Base-by-base conservation (phyloP, 1,284 basidiomycete species). In the Ganoderma boninense region DNA sequence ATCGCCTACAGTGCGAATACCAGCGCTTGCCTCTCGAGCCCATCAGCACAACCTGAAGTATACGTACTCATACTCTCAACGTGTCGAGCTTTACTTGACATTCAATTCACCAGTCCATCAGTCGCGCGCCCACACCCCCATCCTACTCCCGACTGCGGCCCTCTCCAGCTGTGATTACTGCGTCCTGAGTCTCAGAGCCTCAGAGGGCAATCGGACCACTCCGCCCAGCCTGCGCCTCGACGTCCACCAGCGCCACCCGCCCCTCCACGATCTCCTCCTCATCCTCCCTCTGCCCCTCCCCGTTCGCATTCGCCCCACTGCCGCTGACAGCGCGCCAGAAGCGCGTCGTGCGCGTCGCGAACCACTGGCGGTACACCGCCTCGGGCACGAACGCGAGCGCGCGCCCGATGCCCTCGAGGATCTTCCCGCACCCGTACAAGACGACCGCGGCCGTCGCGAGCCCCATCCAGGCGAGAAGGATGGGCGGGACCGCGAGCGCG, bases 371-470 rank as follows among this genome's bases (percentile, higher is more conserved):
- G 59, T 67, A 73, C 40, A 68, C 54, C 42, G 23, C 7, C 69
- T 73, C 69, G 7, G 73, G 72, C 13, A 46, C 72, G 40, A 62
- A n/a, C 42, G 65, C 62, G 16, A 73, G 42, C 65, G 14, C 64
- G 6, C 67, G 67, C 59, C 73, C 73, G 44, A 65, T 52, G 2
- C 62, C 70, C 68, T 74, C 73, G n/a, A 74, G 59, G 59, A 71
- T 11, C 67, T 67, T 68, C 65, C 73, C 73, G 23, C 35, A 40
- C 7, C 73, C 73, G 62, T 70, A 74, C 6, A 74, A 10, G 54
- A 65, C 66, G 42, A 40, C 67, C n/a, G 43, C 62, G 16, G 54
- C 67, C 6, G 63, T 67, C 13, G 62, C 70, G 46, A 73, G 49
- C n/a, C 29, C 66, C 16, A 60, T 66, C 0, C n/a, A 64, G 5